These are phyloP conservation scores for Russula ochroleuca DNA, from an alignment of 768 basidiomycete species.

Conservation along the genomic window DNA sequence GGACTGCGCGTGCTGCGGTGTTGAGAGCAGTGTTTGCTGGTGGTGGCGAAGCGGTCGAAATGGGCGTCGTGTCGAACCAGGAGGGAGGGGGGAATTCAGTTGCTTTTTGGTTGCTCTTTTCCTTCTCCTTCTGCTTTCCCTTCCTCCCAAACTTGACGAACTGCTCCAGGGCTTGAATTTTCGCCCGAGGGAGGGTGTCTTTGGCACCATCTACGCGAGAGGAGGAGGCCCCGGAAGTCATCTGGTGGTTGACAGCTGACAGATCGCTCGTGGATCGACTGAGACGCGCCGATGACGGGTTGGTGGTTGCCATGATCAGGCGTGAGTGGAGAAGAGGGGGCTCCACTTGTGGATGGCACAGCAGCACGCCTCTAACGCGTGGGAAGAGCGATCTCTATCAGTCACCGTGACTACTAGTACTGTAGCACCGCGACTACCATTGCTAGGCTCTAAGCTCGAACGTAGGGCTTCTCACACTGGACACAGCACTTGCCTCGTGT, in stretches of 20 bases:
- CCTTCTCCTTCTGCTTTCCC: conserved; percentile 17
- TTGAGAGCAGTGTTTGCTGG: background rate
- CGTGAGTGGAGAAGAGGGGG: background rate
- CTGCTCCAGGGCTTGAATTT: conserved; percentile 23
- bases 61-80: conserved; percentile 16
- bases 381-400: background rate
- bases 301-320: conserved; percentile 6
- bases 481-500: no score
- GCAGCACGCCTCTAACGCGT: background rate
- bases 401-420: no score
- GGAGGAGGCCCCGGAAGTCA: conserved; percentile 1
- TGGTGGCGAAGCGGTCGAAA: background rate
- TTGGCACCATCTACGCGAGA: conserved; percentile 3
- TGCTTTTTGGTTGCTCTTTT: conserved; percentile 1
- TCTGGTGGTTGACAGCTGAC: conserved; percentile 1
- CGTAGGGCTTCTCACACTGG: no score
- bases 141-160: conserved; percentile 27
- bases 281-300: conserved; percentile 10
- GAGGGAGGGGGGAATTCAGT: conserved; percentile 26
- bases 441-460: no score
- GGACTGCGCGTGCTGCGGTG: background rate
- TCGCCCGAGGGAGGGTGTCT: conserved; percentile 17
- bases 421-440: no score
- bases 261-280: conserved; percentile 14
- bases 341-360: background rate